A percentile compares a stretch with the other conserved stretches of the same genome.
These are phyloP conservation scores for Dacryopinax spathularia DNA, from an alignment of 768 basidiomycete species.

Conservation along the genomic window DNA sequence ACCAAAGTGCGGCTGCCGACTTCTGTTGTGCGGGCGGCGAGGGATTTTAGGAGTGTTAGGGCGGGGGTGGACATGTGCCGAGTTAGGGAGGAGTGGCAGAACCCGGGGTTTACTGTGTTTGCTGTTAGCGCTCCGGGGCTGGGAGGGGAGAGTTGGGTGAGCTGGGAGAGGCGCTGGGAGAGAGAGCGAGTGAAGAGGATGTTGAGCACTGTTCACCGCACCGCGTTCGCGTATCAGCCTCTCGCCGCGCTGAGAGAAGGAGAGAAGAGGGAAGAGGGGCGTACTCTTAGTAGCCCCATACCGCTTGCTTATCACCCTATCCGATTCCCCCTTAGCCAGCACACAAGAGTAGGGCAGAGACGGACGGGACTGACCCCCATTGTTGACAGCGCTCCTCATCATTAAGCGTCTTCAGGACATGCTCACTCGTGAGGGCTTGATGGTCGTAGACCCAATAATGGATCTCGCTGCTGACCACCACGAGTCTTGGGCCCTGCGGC, in stretches of 20 bases:
- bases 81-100: background rate
- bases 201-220: background rate
- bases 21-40: slow-evolving; percentile 27
- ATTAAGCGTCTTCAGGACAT: slow-evolving; percentile 23
- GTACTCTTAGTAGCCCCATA: slow-evolving; percentile 8
- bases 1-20: slow-evolving; percentile 27
- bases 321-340: no score
- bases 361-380: background rate
- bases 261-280: background rate
- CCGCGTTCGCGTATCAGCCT: no score
- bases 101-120: background rate
- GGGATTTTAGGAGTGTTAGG: slow-evolving; percentile 15
- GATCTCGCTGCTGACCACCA: slow-evolving; percentile 32
- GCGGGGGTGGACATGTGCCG: background rate
- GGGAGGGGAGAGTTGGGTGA: background rate
- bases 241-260: no score
- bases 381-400: background rate
- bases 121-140: background rate
- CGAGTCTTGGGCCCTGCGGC: slow-evolving; percentile 23
- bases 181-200: background rate
- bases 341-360: background rate
- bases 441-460: slow-evolving; percentile 21
- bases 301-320: background rate
- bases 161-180: background rate
- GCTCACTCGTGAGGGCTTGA: slow-evolving; percentile 14